phyloP scores from a whole-genome alignment of 1,139 yeast genomes.

The Debaryomyces udenii region DNA sequence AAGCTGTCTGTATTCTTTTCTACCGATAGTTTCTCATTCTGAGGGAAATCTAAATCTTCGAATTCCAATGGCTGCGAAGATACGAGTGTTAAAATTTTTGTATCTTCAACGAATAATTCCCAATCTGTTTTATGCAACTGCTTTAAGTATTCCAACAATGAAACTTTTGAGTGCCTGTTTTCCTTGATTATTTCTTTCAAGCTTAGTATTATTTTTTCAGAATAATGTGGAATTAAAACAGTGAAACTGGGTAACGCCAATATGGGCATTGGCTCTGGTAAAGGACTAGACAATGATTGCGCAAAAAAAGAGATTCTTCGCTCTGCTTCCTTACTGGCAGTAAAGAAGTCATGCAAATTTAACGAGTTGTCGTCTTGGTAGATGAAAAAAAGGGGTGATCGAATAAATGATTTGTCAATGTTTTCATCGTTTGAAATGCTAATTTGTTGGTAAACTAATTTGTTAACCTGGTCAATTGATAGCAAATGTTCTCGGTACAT shows the following conservation, averaged over 20 bases:
- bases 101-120: constrained; percentile 54
- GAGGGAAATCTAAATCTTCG: constrained; percentile 17
- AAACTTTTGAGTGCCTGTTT: constrained; percentile 50
- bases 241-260: constrained; percentile 53
- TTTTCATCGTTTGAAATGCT: constrained; percentile 31
- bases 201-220: constrained; percentile 51
- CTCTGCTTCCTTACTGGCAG: constrained; percentile 58
- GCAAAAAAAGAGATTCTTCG: constrained; percentile 58
- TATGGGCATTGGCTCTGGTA: constrained; percentile 49
- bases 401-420: constrained; percentile 33
- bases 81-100: constrained; percentile 42
- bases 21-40: constrained; percentile 18
- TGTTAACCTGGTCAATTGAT: constrained; percentile 53
- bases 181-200: constrained; percentile 50
- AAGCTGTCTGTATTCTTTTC: constrained; percentile 11
- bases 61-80: constrained; percentile 20
- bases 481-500: constrained; percentile 60
- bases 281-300: constrained; percentile 55
- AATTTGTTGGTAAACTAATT: constrained; percentile 45
- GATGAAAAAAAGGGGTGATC: constrained; percentile 54
- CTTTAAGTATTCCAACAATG: constrained; percentile 54
- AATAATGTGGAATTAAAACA: constrained; percentile 54
- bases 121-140: constrained; percentile 55
- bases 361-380: constrained; percentile 53
- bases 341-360: constrained; percentile 43